Evolutionary conservation across 352 stramenopile genomes (phyloP).

Genomic region (Plasmopara muralis): DNA sequence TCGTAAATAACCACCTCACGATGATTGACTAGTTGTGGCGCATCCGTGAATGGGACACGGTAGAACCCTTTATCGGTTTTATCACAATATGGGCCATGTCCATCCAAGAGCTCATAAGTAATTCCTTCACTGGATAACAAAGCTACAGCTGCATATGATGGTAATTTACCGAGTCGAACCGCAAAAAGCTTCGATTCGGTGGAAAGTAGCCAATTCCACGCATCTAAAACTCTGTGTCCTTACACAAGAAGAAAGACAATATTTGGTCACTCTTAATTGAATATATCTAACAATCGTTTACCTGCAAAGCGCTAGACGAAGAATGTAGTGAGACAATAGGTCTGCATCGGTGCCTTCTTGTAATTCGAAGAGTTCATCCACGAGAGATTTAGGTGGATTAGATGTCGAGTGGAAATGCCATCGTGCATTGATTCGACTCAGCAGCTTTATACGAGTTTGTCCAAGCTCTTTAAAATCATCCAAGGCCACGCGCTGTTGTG

Average conservation of each 20-base stretch:
- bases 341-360: conserved; percentile 23
- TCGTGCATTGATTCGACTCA: conserved; percentile 22
- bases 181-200: conserved; percentile 42
- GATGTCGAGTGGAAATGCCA: conserved; percentile 1
- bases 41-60: conserved; percentile 47
- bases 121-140: conserved; percentile 34
- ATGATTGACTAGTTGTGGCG: conserved; percentile 27
- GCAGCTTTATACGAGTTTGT: conserved; percentile 58
- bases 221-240: conserved; percentile 28
- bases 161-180: conserved; percentile 19
- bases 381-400: not conserved
- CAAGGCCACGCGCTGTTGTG: conserved; percentile 83
- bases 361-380: conserved; percentile 11
- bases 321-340: conserved; percentile 38
- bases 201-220: conserved; percentile 50
- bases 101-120: conserved; percentile 22
- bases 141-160: conserved; percentile 16
- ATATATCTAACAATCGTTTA: conserved; percentile 3
- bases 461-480: conserved; percentile 91
- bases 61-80: conserved; percentile 23
- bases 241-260: conserved; percentile 6
- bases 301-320: conserved; percentile 51
- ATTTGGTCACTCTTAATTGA: conserved; percentile 1
- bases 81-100: conserved; percentile 10
- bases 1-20: conserved; percentile 38